Conservation (phyloP, 176 grass and related monocot species). For the Aegilops tauschii region DNA sequence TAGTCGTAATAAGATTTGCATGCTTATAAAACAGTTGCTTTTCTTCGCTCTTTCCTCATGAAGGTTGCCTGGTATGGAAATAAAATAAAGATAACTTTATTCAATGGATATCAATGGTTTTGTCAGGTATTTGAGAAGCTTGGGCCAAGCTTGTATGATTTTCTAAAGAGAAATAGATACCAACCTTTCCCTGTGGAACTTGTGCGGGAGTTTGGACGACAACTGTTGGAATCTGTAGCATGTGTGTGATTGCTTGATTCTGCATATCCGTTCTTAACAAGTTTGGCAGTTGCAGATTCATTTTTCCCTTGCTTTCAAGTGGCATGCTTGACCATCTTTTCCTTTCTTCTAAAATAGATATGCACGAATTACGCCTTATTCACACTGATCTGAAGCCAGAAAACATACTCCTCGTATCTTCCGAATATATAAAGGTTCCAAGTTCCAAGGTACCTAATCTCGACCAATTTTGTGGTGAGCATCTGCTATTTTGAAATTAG, state of each 20-base stretch:
- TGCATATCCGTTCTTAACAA: conserved; percentile 52
- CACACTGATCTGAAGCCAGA: conserved; percentile 99
- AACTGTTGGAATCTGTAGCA: conserved; percentile 99
- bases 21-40: conserved; percentile 33
- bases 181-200: conserved; percentile 99
- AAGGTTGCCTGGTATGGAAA: conserved; percentile 42
- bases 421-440: conserved; percentile 86
- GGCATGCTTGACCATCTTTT: conserved; percentile 54
- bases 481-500: conserved; percentile 42
- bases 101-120: conserved; percentile 83
- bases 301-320: conserved; percentile 33
- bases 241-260: conserved; percentile 81
- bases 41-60: conserved; percentile 42
- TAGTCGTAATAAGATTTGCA: conserved; percentile 23
- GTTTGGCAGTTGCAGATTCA: conserved; percentile 42
- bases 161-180: conserved; percentile 99
- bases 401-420: conserved; percentile 93
- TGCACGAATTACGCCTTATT: conserved; percentile 91
- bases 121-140: conserved; percentile 99
- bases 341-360: conserved; percentile 66
- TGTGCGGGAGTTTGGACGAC: conserved; percentile 98
- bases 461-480: conserved; percentile 31
- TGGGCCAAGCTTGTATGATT: conserved; percentile 99
- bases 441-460: conserved; percentile 68
- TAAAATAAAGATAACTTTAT: conserved; percentile 65